phyloP scores from a whole-genome alignment of 1,284 basidiomycete species.

The Malassezia cuniculi region DNA sequence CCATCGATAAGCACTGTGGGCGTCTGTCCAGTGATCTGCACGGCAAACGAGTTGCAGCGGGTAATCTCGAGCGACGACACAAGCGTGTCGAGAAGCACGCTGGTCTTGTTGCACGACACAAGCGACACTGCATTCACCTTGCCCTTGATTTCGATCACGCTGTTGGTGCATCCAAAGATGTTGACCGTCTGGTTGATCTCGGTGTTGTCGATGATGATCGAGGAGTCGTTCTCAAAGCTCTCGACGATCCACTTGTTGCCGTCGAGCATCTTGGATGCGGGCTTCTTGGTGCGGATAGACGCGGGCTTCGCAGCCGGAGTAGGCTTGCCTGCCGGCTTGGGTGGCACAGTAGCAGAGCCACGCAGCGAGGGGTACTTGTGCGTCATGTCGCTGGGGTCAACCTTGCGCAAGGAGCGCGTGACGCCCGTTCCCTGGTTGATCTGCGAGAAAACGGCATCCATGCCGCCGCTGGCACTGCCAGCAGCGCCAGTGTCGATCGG shows the following conservation, averaged over 20 bases:
- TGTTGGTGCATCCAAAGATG: conserved; percentile 79
- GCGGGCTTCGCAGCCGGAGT: conserved; percentile 27
- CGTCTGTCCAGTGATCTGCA: conserved; percentile 77
- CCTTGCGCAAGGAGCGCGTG: conserved; percentile 80
- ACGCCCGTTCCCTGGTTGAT: conserved; percentile 81
- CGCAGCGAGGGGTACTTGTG: conserved; percentile 88
- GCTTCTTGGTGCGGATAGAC: conserved; percentile 57
- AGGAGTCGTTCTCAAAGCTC: conserved; percentile 72
- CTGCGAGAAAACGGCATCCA: conserved; percentile 78
- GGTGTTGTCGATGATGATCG: conserved; percentile 63
- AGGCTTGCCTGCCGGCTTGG: conserved; percentile 26
- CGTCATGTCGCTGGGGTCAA: conserved; percentile 91
- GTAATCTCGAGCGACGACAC: conserved; percentile 80
- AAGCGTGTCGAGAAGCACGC: conserved; percentile 76
- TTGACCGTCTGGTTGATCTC: conserved; percentile 77
- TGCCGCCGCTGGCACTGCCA: conserved; percentile 50
- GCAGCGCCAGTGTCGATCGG: conserved; percentile 45
- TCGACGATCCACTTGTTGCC: conserved; percentile 92
- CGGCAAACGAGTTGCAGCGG: conserved; percentile 76
- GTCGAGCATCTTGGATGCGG: conserved; percentile 75
- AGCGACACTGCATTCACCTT: conserved; percentile 91
- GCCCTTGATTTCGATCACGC: conserved; percentile 74
- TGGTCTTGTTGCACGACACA: conserved; percentile 78
- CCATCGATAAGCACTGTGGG: conserved; percentile 89
- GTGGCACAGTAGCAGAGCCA: conserved; percentile 42